A percentile compares a stretch with the other conserved stretches of the same genome.
Conservation (phyloP, 352 stramenopile species). For the Phytophthora citricola region DNA sequence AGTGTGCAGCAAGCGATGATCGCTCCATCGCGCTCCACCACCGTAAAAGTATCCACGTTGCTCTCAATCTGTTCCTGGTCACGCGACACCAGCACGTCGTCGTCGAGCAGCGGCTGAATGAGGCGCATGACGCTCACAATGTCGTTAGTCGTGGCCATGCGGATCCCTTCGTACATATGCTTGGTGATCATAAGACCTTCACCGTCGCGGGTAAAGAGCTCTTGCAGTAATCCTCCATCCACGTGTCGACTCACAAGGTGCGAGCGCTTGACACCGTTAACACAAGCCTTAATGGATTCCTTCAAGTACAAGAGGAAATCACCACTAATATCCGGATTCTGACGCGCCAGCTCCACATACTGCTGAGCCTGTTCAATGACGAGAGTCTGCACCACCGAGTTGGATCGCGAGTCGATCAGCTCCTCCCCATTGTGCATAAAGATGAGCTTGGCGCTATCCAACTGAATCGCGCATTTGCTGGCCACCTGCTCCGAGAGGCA, state of each 20-base stretch:
- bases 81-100: constrained; percentile 88
- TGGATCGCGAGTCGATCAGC: constrained; percentile 83
- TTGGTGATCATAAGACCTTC: constrained; percentile 96
- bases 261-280: constrained; percentile 85
- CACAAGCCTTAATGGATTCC: constrained; percentile 84
- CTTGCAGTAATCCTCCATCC: constrained; percentile 93
- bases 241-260: constrained; percentile 89
- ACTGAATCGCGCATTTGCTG: constrained; percentile 86
- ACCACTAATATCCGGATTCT: constrained; percentile 64
- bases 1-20: constrained; percentile 91
- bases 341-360: constrained; percentile 74
- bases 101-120: constrained; percentile 88
- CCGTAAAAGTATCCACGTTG: constrained; percentile 88
- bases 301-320: constrained; percentile 88
- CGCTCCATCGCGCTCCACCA: constrained; percentile 89
- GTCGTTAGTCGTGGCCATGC: constrained; percentile 91
- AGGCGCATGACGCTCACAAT: constrained; percentile 91
- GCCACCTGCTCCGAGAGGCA: constrained; percentile 90
- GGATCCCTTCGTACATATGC: constrained; percentile 97
- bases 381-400: constrained; percentile 80
- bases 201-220: constrained; percentile 98
- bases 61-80: constrained; percentile 91
- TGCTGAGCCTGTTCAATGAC: constrained; percentile 85
- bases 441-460: constrained; percentile 89
- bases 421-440: constrained; percentile 91